Conservation (phyloP, 2,329 filamentous ascomycete genomes). For the Cercospora sp. region DNA sequence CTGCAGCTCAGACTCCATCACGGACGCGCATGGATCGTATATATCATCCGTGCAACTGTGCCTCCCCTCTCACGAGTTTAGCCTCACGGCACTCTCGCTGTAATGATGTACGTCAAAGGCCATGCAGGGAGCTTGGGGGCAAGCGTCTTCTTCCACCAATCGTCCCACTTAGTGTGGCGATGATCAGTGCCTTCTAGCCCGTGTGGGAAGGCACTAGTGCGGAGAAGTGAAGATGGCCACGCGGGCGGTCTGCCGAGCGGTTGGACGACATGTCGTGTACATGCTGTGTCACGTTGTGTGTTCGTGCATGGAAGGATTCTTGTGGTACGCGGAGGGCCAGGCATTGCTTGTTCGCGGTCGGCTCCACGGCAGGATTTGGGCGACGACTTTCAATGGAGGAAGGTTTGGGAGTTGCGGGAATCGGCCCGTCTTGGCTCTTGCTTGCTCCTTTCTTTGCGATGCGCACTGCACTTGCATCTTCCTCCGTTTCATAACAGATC, state of each 20-base stretch:
- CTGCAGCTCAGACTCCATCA: conserved; percentile 4
- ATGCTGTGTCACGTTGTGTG: background rate
- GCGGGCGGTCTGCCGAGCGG: conserved; percentile 8
- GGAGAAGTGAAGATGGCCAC: conserved; percentile 19
- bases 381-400: background rate
- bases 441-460: background rate
- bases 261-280: background rate
- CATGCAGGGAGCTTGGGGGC: conserved; percentile 13
- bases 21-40: conserved; percentile 3
- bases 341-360: background rate
- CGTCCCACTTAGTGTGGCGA: background rate
- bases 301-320: background rate
- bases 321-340: background rate
- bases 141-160: conserved; percentile 20
- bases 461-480: background rate
- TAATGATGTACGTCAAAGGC: conserved; percentile 8
- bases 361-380: background rate
- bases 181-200: conserved; percentile 11
- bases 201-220: conserved; percentile 19
- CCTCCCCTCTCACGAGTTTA: conserved; percentile 8
- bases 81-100: conserved; percentile 14
- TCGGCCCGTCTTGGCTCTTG: background rate
- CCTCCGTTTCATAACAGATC: background rate
- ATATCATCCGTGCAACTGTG: background rate
- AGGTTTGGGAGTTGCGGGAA: background rate